Conservation (phyloP, 2,329 filamentous ascomycete species). For the Emericellopsis atlantica region DNA sequence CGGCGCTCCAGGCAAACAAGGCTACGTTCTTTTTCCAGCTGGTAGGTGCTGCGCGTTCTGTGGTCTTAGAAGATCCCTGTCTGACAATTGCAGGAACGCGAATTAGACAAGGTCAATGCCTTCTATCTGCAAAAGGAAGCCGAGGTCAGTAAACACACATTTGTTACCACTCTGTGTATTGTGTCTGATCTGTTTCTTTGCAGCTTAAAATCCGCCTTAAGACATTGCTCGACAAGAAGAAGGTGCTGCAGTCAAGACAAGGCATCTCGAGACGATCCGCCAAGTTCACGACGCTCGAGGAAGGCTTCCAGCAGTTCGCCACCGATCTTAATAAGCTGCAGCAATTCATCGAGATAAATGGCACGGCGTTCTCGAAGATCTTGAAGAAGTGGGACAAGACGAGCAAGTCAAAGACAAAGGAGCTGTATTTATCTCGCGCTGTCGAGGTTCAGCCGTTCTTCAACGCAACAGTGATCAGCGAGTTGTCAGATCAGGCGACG, state of each 20-base stretch:
- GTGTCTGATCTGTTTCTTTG: neutral
- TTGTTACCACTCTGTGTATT: neutral
- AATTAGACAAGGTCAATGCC: slow-evolving; percentile 95
- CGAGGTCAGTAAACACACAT: slow-evolving; percentile 49
- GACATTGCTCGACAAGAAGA: slow-evolving; percentile 90
- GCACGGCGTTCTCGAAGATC: slow-evolving; percentile 96
- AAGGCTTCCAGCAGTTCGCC: slow-evolving; percentile 95
- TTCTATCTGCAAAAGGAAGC: slow-evolving; percentile 98
- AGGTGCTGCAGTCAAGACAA: slow-evolving; percentile 71
- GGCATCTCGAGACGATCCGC: slow-evolving; percentile 77
- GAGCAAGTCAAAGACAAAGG: slow-evolving; percentile 96
- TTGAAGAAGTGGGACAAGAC: slow-evolving; percentile 99
- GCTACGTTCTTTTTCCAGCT: slow-evolving; percentile 98
- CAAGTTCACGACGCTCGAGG: slow-evolving; percentile 87
- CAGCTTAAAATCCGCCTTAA: slow-evolving; percentile 88
- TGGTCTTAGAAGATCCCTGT: slow-evolving; percentile 20
- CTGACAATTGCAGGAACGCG: slow-evolving; percentile 60
- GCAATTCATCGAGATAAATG: slow-evolving; percentile 97
- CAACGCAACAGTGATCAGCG: slow-evolving; percentile 92
- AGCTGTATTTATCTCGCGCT: slow-evolving; percentile 87
- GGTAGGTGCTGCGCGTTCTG: slow-evolving; percentile 37
- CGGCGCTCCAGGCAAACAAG: slow-evolving; percentile 88
- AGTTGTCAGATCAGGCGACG: slow-evolving; percentile 90
- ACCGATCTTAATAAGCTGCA: slow-evolving; percentile 95
- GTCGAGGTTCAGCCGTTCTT: slow-evolving; percentile 98